phyloP scores from a whole-genome alignment of 352 stramenopile genomes.

The Elongisporangium undulatum region DNA sequence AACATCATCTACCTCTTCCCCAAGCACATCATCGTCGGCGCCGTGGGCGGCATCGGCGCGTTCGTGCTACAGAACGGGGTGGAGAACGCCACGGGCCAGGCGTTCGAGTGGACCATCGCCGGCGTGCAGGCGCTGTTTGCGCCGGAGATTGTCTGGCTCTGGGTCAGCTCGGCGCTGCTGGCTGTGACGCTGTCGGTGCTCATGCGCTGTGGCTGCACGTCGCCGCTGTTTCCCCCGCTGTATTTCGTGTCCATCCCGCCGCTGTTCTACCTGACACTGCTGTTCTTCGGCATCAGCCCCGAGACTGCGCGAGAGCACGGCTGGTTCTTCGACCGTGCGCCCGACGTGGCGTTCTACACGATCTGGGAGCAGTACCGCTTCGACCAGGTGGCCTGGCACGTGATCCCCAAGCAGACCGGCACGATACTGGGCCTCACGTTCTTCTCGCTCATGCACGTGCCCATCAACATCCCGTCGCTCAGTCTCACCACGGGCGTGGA shows the following conservation, averaged over 20 bases:
- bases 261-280: slow-evolving; percentile 68
- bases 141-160: slow-evolving; percentile 56
- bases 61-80: slow-evolving; percentile 85
- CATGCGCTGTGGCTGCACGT: slow-evolving; percentile 40
- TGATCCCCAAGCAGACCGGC: slow-evolving; percentile 69
- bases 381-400: slow-evolving; percentile 50
- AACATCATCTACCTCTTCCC: slow-evolving; percentile 93
- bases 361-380: slow-evolving; percentile 79
- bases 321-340: slow-evolving; percentile 75
- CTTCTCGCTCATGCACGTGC: slow-evolving; percentile 94
- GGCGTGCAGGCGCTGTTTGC: slow-evolving; percentile 51
- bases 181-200: slow-evolving; percentile 48
- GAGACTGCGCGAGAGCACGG: slow-evolving; percentile 55
- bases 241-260: slow-evolving; percentile 81
- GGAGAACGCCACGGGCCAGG: slow-evolving; percentile 74
- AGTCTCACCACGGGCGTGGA: slow-evolving; percentile 83
- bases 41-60: slow-evolving; percentile 90
- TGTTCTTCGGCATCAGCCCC: slow-evolving; percentile 39
- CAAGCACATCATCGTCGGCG: slow-evolving; percentile 93
- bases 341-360: slow-evolving; percentile 65
- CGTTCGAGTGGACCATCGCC: slow-evolving; percentile 52
- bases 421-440: slow-evolving; percentile 86
- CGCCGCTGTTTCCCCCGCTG: slow-evolving; percentile 63
- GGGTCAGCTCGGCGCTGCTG: slow-evolving; percentile 54
- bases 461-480: slow-evolving; percentile 93